phyloP scores from a whole-genome alignment of 345 rosid species.

The Populus euphratica region DNA sequence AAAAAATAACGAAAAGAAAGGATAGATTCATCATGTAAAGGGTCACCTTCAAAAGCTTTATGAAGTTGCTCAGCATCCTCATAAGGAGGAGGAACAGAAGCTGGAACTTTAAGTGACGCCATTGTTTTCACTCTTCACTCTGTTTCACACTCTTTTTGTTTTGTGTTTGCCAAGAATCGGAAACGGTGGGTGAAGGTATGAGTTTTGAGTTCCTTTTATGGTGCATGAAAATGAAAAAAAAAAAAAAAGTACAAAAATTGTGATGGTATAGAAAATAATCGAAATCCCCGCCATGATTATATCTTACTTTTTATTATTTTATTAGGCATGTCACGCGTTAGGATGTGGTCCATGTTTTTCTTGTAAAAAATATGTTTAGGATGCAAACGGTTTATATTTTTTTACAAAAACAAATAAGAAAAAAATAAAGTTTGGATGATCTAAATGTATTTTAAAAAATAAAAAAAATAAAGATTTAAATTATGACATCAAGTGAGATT shows the following conservation, averaged over 20 bases:
- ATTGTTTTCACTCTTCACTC: slow-evolving; percentile 32
- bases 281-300: neutral
- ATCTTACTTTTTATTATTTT: neutral
- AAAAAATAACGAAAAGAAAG: neutral
- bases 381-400: too few species aligned
- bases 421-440: too few species aligned
- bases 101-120: slow-evolving; percentile 71
- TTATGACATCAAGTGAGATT: too few species aligned
- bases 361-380: too few species aligned
- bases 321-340: too few species aligned
- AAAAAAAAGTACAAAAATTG: neutral
- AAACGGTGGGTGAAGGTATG: neutral
- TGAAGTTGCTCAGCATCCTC: slow-evolving; percentile 88
- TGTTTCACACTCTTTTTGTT: neutral
- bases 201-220: neutral
- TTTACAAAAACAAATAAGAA: too few species aligned
- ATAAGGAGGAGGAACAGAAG: slow-evolving; percentile 58
- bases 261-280: neutral
- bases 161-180: slow-evolving; percentile 14
- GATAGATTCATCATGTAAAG: neutral
- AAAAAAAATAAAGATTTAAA: too few species aligned
- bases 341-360: too few species aligned
- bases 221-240: neutral
- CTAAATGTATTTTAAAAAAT: too few species aligned
- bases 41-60: slow-evolving; percentile 71